Conservation (phyloP, 129 eudicot genomes). For the Sambucus nigra region DNA sequence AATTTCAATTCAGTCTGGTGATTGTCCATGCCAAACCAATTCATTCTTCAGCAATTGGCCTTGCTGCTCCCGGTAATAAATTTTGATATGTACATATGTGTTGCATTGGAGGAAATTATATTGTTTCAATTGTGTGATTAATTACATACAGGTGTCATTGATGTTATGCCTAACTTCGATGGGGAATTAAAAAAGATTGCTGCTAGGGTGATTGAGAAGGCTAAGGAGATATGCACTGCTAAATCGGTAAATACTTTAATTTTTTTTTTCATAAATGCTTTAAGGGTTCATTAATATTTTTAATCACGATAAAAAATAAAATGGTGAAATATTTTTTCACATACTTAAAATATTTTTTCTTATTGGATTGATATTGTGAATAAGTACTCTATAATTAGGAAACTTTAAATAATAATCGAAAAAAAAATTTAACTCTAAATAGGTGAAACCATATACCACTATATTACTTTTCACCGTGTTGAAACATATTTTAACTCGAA, state of each 20-base stretch:
- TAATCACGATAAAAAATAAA: too few relatives aligned
- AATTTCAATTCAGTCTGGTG: conserved; percentile 43
- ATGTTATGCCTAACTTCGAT: conserved; percentile 57
- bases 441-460: too few relatives aligned
- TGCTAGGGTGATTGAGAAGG: conserved; percentile 53
- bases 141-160: conserved; percentile 39
- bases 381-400: too few relatives aligned
- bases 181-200: conserved; percentile 79
- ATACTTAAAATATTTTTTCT: too few relatives aligned
- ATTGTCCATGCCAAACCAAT: conserved; percentile 63
- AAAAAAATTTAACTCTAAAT: too few relatives aligned
- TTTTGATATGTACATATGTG: background rate
- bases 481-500: too few relatives aligned
- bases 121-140: background rate
- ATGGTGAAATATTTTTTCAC: too few relatives aligned
- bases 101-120: background rate
- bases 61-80: conserved; percentile 58
- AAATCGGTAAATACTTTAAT: conserved; percentile 34
- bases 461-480: too few relatives aligned
- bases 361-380: too few relatives aligned
- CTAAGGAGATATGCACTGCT: conserved; percentile 57
- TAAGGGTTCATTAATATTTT: too few relatives aligned
- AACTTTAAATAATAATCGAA: too few relatives aligned
- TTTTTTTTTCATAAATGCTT: too few relatives aligned
- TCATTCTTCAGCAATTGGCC: conserved; percentile 44